These are phyloP conservation scores for Gossypium lobatum DNA, from an alignment of 441 rosid species.

Conservation along the genomic window DNA sequence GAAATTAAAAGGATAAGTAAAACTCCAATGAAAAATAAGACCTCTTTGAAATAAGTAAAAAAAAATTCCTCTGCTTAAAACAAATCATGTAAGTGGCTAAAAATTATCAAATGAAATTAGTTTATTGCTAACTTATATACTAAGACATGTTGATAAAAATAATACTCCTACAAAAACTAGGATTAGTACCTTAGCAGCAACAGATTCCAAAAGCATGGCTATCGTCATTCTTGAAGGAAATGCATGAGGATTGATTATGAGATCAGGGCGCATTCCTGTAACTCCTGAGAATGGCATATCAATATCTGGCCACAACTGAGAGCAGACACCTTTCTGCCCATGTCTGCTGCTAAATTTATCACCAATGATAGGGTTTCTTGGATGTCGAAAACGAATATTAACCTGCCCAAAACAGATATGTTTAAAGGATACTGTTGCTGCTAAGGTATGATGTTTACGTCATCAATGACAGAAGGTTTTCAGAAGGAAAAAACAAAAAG, in stretches of 20 bases:
- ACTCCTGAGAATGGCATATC: conserved; percentile 96
- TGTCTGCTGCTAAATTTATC: conserved; percentile 99
- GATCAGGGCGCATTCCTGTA: conserved; percentile 98
- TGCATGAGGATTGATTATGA: conserved; percentile 96
- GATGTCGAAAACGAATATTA: conserved; percentile 81
- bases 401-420: conserved; percentile 39
- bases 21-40: background rate
- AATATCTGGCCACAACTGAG: conserved; percentile 93
- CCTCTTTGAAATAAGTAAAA: background rate
- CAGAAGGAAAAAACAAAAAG: background rate
- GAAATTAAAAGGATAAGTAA: background rate
- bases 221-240: conserved; percentile 99
- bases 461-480: background rate
- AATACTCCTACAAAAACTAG: background rate
- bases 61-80: background rate
- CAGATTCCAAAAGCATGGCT: conserved; percentile 94
- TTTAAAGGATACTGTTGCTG: background rate
- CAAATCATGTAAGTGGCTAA: background rate
- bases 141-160: background rate
- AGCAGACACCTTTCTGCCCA: conserved; percentile 99
- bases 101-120: background rate
- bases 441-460: background rate
- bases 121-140: background rate
- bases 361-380: conserved; percentile 90
- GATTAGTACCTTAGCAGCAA: conserved; percentile 81